These are phyloP conservation scores for Parachaetomium inaequale DNA, from an alignment of 495 filamentous ascomycete genomes.

Conservation along the genomic window DNA sequence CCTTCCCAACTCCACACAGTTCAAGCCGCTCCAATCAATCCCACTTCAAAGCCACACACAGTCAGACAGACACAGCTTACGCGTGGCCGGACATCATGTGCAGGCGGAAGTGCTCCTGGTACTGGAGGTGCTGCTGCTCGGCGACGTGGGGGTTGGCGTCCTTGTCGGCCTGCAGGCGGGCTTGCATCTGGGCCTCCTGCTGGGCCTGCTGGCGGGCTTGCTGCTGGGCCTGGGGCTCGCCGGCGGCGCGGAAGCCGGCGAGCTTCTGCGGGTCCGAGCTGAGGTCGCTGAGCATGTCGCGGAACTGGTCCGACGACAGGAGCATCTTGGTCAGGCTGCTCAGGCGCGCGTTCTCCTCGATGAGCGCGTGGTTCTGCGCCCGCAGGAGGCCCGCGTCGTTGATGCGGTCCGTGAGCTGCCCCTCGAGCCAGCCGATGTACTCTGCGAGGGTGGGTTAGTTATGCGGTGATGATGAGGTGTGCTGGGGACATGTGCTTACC, in stretches of 20 bases:
- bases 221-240: neutral
- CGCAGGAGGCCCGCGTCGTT: conserved; percentile 68
- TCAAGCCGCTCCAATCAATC: neutral
- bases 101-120: conserved; percentile 1
- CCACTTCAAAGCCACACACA: neutral
- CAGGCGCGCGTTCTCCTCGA: conserved; percentile 75
- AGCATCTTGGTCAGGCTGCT: conserved; percentile 77
- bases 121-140: neutral
- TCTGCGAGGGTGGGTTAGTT: conserved; percentile 61
- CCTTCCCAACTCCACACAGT: neutral
- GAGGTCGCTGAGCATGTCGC: conserved; percentile 72
- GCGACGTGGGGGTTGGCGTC: neutral
- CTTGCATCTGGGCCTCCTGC: conserved; percentile 18
- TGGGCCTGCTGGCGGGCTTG: conserved; percentile 16
- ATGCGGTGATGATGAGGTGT: neutral
- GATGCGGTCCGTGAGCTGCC: conserved; percentile 68
- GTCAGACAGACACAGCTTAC: neutral
- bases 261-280: conserved; percentile 35
- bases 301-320: conserved; percentile 81
- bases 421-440: conserved; percentile 91
- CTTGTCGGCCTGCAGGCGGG: neutral
- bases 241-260: conserved; percentile 5
- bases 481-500: conserved; percentile 53
- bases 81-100: neutral
- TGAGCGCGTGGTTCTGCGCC: conserved; percentile 65